A percentile compares a stretch with the other conserved stretches of the same genome.
phyloP scores from a whole-genome alignment of 208 protist genomes.

The Trypanosoma melophagium region DNA sequence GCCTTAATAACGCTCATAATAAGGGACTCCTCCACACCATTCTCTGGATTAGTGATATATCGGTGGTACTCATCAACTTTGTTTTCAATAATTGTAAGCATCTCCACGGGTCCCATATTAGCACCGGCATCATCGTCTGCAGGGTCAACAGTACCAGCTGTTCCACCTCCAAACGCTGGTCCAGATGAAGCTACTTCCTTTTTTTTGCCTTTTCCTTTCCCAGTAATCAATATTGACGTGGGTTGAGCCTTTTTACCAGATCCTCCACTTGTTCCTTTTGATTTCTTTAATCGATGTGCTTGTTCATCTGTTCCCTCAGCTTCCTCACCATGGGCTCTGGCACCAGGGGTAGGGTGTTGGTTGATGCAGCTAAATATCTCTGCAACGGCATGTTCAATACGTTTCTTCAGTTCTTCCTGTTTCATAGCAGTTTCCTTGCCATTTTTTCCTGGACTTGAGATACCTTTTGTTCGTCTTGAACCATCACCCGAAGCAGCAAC shows the following conservation, averaged over 20 bases:
- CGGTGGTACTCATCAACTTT: conserved; percentile 90
- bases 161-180: not conserved
- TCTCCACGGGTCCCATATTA: conserved; percentile 88
- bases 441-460: conserved; percentile 1
- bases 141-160: conserved; percentile 15
- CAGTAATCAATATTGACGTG: too few relatives aligned
- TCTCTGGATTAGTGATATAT: conserved; percentile 62
- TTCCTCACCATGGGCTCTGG: conserved; percentile 11
- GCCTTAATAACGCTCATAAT: conserved; percentile 79
- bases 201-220: conserved; percentile 15
- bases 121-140: conserved; percentile 31
- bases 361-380: conserved; percentile 60
- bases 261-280: not conserved
- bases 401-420: conserved; percentile 66
- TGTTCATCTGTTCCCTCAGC: not conserved
- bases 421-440: conserved; percentile 31
- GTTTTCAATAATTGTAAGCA: conserved; percentile 92
- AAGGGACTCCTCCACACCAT: conserved; percentile 65
- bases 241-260: not conserved
- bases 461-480: not conserved
- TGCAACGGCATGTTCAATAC: conserved; percentile 61
- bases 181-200: not conserved
- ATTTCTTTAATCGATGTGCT: not conserved
- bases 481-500: not conserved
- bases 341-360: conserved; percentile 1